Evolutionary conservation across 2,329 filamentous ascomycete genomes (phyloP).

Genomic region (Xylariaceae sp.): DNA sequence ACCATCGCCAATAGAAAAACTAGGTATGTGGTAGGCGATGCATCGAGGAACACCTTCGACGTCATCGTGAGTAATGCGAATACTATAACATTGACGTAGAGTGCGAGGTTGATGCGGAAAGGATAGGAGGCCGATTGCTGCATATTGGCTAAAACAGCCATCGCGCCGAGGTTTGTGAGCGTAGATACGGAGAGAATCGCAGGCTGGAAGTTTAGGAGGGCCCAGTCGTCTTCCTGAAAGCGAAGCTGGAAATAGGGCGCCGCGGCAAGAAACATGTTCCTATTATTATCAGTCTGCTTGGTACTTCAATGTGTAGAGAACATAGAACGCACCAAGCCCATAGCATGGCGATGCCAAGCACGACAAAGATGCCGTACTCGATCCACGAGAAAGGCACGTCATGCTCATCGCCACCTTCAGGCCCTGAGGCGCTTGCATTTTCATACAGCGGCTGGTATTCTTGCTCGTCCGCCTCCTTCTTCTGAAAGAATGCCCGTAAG

Average conservation of each 20-base stretch:
- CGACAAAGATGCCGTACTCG: constrained; percentile 83
- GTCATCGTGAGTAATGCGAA: constrained; percentile 83
- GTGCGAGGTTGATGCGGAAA: constrained; percentile 77
- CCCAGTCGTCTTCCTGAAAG: constrained; percentile 73
- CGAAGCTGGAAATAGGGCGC: constrained; percentile 90
- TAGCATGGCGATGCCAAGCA: constrained; percentile 91
- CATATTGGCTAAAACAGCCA: constrained; percentile 77
- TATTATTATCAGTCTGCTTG: constrained; percentile 42
- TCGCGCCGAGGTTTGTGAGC: constrained; percentile 76
- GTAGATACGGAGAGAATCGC: constrained; percentile 88
- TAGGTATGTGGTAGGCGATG: constrained; percentile 73
- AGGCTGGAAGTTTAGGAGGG: constrained; percentile 84
- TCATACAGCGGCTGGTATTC: constrained; percentile 46
- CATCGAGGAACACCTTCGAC: constrained; percentile 69
- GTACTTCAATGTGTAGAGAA: constrained; percentile 4
- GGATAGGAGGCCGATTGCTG: constrained; percentile 88
- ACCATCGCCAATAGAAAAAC: constrained; percentile 84
- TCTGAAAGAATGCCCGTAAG: constrained; percentile 46
- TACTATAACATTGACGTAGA: constrained; percentile 76
- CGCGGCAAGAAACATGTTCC: constrained; percentile 98
- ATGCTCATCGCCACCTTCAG: constrained; percentile 39
- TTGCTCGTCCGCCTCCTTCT: constrained; percentile 35
- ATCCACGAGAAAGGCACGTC: constrained; percentile 76
- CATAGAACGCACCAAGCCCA: constrained; percentile 83
- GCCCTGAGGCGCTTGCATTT: constrained; percentile 28